These are phyloP conservation scores for Candida railenensis DNA, from an alignment of 805 yeast species.

Conservation along the genomic window DNA sequence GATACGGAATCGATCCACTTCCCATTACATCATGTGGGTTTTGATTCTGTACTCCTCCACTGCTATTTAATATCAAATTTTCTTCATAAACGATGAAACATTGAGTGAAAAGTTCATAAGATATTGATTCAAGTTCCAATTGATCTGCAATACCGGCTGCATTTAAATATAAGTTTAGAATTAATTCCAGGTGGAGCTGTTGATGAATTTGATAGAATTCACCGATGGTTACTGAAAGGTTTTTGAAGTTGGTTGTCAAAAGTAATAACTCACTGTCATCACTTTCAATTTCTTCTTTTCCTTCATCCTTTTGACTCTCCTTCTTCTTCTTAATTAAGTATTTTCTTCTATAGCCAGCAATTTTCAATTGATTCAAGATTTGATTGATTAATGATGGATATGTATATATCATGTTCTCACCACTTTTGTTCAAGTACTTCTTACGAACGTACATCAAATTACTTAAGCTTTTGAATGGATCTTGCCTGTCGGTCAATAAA, in stretches of 20 bases:
- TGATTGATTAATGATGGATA: constrained; percentile 74
- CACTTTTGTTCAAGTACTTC: constrained; percentile 53
- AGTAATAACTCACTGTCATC: constrained; percentile 18
- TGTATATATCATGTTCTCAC: constrained; percentile 57
- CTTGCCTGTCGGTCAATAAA: constrained; percentile 42
- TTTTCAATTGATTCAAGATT: constrained; percentile 59
- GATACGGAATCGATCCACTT: constrained; percentile 50
- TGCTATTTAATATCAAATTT: constrained; percentile 28
- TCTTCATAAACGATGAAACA: constrained; percentile 84
- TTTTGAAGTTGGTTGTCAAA: constrained; percentile 64
- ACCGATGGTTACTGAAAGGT: constrained; percentile 63
- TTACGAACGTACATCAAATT: constrained; percentile 35
- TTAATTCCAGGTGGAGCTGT: constrained; percentile 28
- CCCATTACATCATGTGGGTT: constrained; percentile 37
- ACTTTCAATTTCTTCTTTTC: neutral
- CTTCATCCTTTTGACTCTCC: constrained; percentile 18
- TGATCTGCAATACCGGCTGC: constrained; percentile 82
- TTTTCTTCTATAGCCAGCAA: constrained; percentile 27
- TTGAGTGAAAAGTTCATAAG: constrained; percentile 87
- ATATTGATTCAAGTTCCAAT: constrained; percentile 62
- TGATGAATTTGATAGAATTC: constrained; percentile 54
- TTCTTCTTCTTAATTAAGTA: constrained; percentile 29
- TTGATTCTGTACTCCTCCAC: constrained; percentile 8
- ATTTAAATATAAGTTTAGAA: constrained; percentile 55
- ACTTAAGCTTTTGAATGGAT: constrained; percentile 37